Conservation (phyloP, 2,329 filamentous ascomycete species). For the Colletotrichum plurivorum region DNA sequence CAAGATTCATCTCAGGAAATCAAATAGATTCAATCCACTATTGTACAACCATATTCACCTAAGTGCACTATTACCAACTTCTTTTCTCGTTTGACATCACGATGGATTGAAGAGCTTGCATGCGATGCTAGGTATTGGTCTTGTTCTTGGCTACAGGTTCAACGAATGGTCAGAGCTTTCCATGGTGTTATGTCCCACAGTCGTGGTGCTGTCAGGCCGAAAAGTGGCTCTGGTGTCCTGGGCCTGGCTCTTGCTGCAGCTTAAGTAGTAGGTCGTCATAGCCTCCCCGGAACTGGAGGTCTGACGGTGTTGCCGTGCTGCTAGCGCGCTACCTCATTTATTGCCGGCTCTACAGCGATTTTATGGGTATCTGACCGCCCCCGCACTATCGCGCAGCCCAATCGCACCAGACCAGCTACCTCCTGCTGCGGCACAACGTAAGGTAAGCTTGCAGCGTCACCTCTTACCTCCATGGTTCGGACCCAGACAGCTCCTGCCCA, state of each 20-base stretch:
- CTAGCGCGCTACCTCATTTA: conserved; percentile 33
- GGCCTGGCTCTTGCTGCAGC: conserved; percentile 18
- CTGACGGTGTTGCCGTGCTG: conserved; percentile 29
- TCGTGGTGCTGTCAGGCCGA: not conserved
- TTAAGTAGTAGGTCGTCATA: too few species aligned
- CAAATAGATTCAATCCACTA: conserved; percentile 41
- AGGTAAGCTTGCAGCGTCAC: conserved; percentile 36
- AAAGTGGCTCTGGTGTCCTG: conserved; percentile 17
- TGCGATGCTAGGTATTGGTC: not conserved
- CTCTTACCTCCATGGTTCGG: conserved; percentile 17
- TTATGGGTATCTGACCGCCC: conserved; percentile 22
- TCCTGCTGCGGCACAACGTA: not conserved
- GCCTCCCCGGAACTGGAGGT: conserved; percentile 33
- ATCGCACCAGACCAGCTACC: conserved; percentile 29
- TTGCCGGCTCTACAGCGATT: not conserved
- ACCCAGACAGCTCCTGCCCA: conserved; percentile 35
- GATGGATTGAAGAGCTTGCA: not conserved
- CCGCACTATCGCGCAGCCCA: conserved; percentile 34
- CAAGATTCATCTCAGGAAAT: conserved; percentile 39
- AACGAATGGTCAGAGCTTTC: conserved; percentile 16
- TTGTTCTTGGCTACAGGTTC: not conserved
- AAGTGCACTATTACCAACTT: conserved; percentile 10
- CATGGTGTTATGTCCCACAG: not conserved
- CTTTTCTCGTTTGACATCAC: not conserved
- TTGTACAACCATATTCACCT: conserved; percentile 30